Conservation (phyloP, 192 early-diverging fungal genomes). For the Coemansia asiatica region DNA sequence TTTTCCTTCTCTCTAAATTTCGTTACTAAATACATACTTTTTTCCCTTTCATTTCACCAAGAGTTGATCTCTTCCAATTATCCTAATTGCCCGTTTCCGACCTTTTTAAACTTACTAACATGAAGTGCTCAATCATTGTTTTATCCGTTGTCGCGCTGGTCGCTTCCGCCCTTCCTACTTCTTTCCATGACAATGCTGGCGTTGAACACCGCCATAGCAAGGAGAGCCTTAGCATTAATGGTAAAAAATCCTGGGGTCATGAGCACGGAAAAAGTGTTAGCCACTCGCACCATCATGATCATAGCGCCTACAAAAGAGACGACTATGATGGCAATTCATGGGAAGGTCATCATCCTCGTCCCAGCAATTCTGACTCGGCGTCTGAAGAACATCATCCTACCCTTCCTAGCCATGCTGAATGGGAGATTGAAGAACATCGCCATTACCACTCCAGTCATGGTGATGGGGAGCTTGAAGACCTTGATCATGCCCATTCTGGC, state of each 20-base stretch:
- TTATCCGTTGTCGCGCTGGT: slow-evolving; percentile 7
- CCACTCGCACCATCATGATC: neutral
- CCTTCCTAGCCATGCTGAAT: too few relatives aligned
- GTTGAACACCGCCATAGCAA: neutral
- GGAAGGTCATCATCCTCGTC: neutral
- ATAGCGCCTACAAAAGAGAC: neutral
- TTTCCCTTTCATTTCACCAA: too few relatives aligned
- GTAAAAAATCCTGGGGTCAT: neutral
- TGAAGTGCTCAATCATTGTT: slow-evolving; percentile 1
- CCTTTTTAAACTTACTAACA: neutral
- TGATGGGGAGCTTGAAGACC: too few relatives aligned
- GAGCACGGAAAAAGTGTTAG: neutral
- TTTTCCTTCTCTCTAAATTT: too few relatives aligned
- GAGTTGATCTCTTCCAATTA: too few relatives aligned
- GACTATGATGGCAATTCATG: neutral
- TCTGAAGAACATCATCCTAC: too few relatives aligned
- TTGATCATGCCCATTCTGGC: too few relatives aligned
- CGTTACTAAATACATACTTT: too few relatives aligned
- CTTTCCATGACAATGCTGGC: neutral
- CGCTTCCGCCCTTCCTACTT: neutral
- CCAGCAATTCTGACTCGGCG: neutral
- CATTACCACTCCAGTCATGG: too few relatives aligned
- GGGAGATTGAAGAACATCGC: too few relatives aligned
- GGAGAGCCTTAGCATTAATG: neutral
- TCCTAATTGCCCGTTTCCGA: too few relatives aligned